Evolutionary conservation across 2,329 filamentous ascomycete genomes (phyloP).

Genomic region (Berkeleyomyces basicola): DNA sequence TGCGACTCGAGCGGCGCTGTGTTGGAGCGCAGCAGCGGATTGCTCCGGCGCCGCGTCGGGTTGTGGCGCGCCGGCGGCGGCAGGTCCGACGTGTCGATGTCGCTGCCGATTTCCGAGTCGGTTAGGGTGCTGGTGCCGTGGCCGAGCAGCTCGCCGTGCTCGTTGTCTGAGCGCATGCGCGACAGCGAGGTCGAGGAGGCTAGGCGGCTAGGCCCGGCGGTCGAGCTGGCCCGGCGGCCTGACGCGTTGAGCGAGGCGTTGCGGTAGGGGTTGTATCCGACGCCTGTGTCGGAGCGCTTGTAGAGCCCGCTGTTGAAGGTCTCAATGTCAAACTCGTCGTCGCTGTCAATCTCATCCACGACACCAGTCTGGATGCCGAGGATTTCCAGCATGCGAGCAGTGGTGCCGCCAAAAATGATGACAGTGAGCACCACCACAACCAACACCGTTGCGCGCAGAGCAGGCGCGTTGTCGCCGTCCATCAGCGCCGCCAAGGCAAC

Average conservation of each 20-base stretch:
- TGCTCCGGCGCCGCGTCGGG: conserved; percentile 20
- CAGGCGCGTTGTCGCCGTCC: conserved; percentile 62
- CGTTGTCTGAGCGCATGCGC: conserved; percentile 33
- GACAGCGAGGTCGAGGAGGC: conserved; percentile 32
- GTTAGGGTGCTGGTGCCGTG: conserved; percentile 29
- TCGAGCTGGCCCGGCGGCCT: conserved; percentile 17
- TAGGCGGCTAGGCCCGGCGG: conserved; percentile 17
- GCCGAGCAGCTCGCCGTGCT: conserved; percentile 20
- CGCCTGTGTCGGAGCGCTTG: conserved; percentile 59
- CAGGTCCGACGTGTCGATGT: conserved; percentile 50
- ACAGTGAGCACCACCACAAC: conserved; percentile 95
- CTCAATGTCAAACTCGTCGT: conserved; percentile 98
- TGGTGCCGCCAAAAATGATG: conserved; percentile 97
- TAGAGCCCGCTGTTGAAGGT: conserved; percentile 54
- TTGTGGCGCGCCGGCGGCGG: conserved; percentile 40
- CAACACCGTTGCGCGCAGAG: conserved; percentile 83
- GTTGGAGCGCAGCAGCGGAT: conserved; percentile 10
- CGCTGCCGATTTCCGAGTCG: conserved; percentile 44
- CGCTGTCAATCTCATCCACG: conserved; percentile 90
- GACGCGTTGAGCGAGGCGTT: conserved; percentile 43
- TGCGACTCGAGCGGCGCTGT: conserved; percentile 13
- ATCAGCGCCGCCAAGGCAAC: conserved; percentile 85
- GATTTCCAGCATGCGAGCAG: conserved; percentile 93
- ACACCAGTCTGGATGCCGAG: conserved; percentile 91
- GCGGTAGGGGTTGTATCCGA: conserved; percentile 61